These are phyloP conservation scores for Wallacemonas collosoma DNA, from an alignment of 208 protist species.

Conservation along the genomic window DNA sequence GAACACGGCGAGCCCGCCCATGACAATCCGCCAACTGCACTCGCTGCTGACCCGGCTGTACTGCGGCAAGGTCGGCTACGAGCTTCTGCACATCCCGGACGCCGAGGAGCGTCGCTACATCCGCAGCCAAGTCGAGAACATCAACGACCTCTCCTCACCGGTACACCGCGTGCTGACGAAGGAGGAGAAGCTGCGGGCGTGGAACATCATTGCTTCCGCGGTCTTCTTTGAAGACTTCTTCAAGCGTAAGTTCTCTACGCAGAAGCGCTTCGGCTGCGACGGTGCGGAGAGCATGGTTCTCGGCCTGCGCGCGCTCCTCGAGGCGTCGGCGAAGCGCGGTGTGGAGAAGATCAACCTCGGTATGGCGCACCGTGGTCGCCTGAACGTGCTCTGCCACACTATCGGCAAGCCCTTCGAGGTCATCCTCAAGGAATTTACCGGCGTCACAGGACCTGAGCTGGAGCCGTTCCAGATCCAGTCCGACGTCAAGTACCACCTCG, in stretches of 20 bases:
- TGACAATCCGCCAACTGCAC: conserved; percentile 84
- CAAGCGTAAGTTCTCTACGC: conserved; percentile 93
- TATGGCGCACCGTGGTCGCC: conserved; percentile 98
- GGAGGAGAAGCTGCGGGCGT: conserved; percentile 87
- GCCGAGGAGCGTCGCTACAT: conserved; percentile 90
- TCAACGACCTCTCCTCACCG: conserved; percentile 37
- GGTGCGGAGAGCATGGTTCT: conserved; percentile 96
- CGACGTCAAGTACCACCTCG: conserved; percentile 99
- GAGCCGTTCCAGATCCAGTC: conserved; percentile 94
- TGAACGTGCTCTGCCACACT: conserved; percentile 97
- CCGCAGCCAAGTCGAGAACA: conserved; percentile 88
- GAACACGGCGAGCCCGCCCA: conserved; percentile 54
- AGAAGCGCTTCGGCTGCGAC: conserved; percentile 98
- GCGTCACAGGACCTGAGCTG: conserved; percentile 69
- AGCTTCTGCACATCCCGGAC: conserved; percentile 96
- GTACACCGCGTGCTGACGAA: conserved; percentile 56
- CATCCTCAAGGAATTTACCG: conserved; percentile 93
- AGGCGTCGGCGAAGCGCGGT: conserved; percentile 82
- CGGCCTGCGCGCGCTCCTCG: conserved; percentile 93
- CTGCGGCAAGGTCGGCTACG: conserved; percentile 90
- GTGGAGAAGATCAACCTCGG: conserved; percentile 96
- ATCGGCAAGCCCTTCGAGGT: conserved; percentile 95
- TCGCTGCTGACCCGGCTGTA: conserved; percentile 82
- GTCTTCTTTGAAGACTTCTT: conserved; percentile 96
- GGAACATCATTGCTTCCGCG: conserved; percentile 91